Evolutionary conservation across 768 basidiomycete genomes (phyloP), one percentile per base, ranked within the genome.

Genomic region (Trametes sanguinea): DNA sequence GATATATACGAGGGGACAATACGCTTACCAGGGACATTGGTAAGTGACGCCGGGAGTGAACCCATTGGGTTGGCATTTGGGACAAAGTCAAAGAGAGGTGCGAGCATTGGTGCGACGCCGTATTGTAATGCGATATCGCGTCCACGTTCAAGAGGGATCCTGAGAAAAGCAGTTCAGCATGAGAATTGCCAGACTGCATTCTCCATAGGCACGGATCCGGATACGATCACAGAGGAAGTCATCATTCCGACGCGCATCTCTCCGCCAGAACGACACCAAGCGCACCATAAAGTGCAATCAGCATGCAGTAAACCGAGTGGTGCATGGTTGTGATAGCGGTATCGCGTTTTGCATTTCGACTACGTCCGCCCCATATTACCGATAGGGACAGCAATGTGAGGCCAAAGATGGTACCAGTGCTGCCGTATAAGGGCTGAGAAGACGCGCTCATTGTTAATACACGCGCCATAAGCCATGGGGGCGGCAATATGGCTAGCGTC

Each of bases 101-200:
- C 81, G 60, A 99, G 83, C 54, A 97, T 81, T 48, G 89, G 87
- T 35, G 90, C 88, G 45, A 99, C 95, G 58, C 94, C 94, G 76
- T 92, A 98, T 69, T 94, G 94, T 14, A 85, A 75, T 2, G 97
- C 95, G 50, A 99, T 88, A 68, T 98, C 95, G 59, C 92, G 88
- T 42, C 95, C 95, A 59, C 94, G 84, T 68, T 95, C 93, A 43
- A 98, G 88, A 1, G 97, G 97, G 68, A 99, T 96, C 96, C 95
- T 98, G 65, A 35, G 47, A 27, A 43, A 62, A 27, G 33, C 47
- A 33, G 44, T 61, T 46, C 16, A 51, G 50, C 29, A 50, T 51
- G 29, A 52, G 47, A 54, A 61, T 52, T 29, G 16, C 4, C 4
- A 33, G 22, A 11, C 11, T 53, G 35, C 45, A 60, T 32, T 16